Base-by-base conservation (phyloP, 495 filamentous ascomycete genomes). In the Penicillium waksmanii region DNA sequence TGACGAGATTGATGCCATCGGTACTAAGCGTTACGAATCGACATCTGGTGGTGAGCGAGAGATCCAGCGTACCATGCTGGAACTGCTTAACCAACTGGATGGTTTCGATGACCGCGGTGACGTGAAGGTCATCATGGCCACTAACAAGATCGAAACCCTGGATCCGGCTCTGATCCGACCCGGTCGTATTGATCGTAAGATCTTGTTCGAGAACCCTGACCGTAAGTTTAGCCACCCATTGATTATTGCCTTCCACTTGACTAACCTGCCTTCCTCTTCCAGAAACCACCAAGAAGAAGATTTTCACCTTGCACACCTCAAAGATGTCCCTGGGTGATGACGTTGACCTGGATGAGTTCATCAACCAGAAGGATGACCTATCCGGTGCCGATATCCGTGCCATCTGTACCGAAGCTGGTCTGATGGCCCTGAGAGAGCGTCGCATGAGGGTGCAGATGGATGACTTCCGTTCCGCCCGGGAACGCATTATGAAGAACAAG, bases 61-160 rank as follows among this genome's bases (percentile, higher is more conserved):
- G 73, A 90, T 99, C 21, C 95, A 99, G 80, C 87, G 95, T 65
- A 99, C 95, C 49, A 99, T 99, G 95, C 80, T 99, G 77, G 95
- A 99, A 73, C 84, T 99, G 50, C 87, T 99, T 42, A 99, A 99
- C 75, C 95, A 99, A 74, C 86, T 99, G 15, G 95, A 99, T 71
- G 95, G 95, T 57, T 99, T 99, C 77, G 95, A 99, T 75, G 95
- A 99, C 74, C 89, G 95, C 63, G 95, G 95, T 62, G 95, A 99
- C 73, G 96, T 99, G 73, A 99, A 99, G 82, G 95, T 99, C 53
- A 92, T 99, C 74, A 96, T 99, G 91, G 95, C 95, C 17, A 99
- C 95, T 51, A 99, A 99, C 85, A 99, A 99, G 84, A 99, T 99
- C 62, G 95, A 99, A 69, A 96, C 92, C 3, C 82, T 99, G 25